Evolutionary conservation across 1,139 yeast species (phyloP), one percentile per base, ranked within the genome.

Genomic region (Blastobotrys aristatus): DNA sequence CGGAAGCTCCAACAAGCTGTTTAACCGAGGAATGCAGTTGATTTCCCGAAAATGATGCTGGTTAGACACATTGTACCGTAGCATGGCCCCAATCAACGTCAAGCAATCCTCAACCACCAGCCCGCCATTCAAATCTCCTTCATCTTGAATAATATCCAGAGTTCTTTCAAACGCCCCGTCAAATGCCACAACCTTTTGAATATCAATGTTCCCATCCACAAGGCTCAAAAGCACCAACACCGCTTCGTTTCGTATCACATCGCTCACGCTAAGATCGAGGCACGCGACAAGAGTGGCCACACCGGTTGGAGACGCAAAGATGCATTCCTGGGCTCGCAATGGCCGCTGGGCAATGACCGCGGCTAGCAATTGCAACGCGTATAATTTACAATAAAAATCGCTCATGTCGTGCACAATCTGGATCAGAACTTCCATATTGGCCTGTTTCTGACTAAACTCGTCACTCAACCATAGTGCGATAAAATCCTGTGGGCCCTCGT

Each of bases 391-490:
- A 62, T 88, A 95, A 62, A 87, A 87, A 60, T 87, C 90, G 11
- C 52, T 38, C 13, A 70, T 71, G 30, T 75, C 74, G 44, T 77
- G 77, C 24, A 81, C 63, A 3, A 85, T 70, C 18, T 77, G 77
- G 26, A 88, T 69, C 43, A 89, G 66, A 3, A 78, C 66, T 21
- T 75, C 72, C 38, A 92, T 72, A 26, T 80, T 75, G 27, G 79
- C 82, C 34, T 73, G 66, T 41, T 67, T 64, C 58, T 63, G 94
- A 1, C 92, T 85, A 58, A 94, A 73, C 57, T 89, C 97, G 66
- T 94, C 98, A 0, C 97, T 89, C 36, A 94, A 84, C 96, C 97
- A 90, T 52, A 89, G 69, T 0, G 96, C 86, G 57, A 94, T 86
- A 59, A 88, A 96, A 61, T 92, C 97, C 22, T 36, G 39, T 11